phyloP scores from a whole-genome alignment of 228 moss, liverwort and hornwort species.

The Sphagnum magellanicum region DNA sequence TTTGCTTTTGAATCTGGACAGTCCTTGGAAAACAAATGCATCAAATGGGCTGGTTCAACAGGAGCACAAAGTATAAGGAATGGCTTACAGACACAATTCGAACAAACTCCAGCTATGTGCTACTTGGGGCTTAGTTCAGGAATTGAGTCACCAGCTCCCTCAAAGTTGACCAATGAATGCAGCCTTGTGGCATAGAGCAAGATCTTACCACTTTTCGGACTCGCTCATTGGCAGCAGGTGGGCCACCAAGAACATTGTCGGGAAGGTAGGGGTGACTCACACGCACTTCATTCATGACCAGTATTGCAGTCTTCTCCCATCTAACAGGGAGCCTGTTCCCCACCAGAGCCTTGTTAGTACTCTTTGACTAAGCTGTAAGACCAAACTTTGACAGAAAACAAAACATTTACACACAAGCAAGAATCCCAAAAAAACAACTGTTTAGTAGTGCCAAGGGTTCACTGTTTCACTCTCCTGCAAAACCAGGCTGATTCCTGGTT shows the following conservation, averaged over 20 bases:
- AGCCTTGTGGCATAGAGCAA: neutral
- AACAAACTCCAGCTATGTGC: neutral
- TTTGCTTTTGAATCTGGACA: no score
- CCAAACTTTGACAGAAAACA: neutral
- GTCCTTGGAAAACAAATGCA: no score
- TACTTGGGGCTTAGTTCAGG: no score
- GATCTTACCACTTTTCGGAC: slow-evolving; percentile 96
- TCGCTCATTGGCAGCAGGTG: slow-evolving; percentile 91
- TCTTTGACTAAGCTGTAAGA: neutral
- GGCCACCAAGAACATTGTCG: slow-evolving; percentile 83
- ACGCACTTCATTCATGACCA: slow-evolving; percentile 91
- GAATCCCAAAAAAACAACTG: neutral
- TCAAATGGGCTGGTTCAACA: no score
- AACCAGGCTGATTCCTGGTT: neutral
- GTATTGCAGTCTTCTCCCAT: slow-evolving; percentile 94
- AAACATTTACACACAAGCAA: neutral
- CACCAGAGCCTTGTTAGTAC: neutral
- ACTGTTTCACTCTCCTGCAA: neutral
- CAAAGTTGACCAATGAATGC: neutral
- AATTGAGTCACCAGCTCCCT: neutral
- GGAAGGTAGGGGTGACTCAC: slow-evolving; percentile 88
- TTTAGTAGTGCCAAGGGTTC: neutral
- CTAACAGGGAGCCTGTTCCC: slow-evolving; percentile 78
- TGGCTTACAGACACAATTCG: neutral
- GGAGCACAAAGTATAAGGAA: neutral